Percentiles rank a stretch among this genome's conserved stretches.
Evolutionary conservation across 257 asterid genomes (phyloP).

Genomic region (Solanum chiquidenum): DNA sequence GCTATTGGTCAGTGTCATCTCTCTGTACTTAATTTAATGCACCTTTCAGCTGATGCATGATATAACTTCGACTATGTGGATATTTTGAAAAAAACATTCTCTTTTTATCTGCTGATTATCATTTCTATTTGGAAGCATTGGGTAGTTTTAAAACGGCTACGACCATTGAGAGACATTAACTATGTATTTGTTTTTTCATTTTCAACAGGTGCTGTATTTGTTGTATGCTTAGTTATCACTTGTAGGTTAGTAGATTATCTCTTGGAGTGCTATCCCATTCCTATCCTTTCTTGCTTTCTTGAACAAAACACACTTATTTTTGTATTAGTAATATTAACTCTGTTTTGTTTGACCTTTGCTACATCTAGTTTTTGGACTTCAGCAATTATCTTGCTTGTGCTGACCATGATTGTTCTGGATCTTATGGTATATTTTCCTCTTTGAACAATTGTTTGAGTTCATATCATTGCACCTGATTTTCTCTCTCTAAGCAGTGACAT

Average conservation of each 20-base stretch:
- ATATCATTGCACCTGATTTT: neutral
- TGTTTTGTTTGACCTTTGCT: neutral
- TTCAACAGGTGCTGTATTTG: conserved; percentile 78
- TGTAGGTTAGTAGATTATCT: conserved; percentile 54
- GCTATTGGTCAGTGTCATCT: conserved; percentile 66
- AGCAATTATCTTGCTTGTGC: conserved; percentile 75
- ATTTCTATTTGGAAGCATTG: neutral
- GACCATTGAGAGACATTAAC: neutral
- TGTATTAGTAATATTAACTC: neutral
- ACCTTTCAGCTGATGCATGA: neutral
- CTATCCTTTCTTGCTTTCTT: neutral
- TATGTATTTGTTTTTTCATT: neutral
- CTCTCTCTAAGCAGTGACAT: neutral
- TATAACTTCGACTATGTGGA: neutral
- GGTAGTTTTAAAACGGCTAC: neutral
- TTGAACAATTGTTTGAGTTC: neutral
- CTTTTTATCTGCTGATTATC: neutral
- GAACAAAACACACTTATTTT: neutral
- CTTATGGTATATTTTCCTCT: conserved; percentile 51
- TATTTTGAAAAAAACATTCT: neutral
- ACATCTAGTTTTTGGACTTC: conserved; percentile 86
- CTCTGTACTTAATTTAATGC: neutral
- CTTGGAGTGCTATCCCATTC: neutral
- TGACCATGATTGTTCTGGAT: conserved; percentile 87
- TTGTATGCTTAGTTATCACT: conserved; percentile 83